A percentile compares a stretch with the other conserved stretches of the same genome.
Evolutionary conservation across 495 filamentous ascomycete genomes (phyloP).

Genomic region (Aspergillus sclerotioniger): DNA sequence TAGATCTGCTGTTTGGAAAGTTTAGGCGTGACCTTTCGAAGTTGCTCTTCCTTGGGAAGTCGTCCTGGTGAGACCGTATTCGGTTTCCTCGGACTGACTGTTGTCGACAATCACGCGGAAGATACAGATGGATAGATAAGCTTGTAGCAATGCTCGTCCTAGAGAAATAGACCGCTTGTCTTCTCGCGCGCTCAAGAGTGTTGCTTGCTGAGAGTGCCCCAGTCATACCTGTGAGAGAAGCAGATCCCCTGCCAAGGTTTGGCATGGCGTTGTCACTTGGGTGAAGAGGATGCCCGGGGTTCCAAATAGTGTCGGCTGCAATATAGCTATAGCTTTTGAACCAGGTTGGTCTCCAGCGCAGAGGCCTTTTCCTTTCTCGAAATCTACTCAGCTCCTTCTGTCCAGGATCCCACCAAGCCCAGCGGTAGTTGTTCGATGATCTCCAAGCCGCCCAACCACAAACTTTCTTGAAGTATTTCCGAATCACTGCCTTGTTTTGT

Average conservation of each 20-base stretch:
- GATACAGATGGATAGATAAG: background rate
- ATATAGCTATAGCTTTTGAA: constrained; percentile 27
- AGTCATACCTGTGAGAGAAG: constrained; percentile 1
- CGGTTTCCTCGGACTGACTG: background rate
- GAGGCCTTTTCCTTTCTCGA: constrained; percentile 9
- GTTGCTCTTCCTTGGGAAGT: background rate
- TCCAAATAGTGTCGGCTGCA: constrained; percentile 29
- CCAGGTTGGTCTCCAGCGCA: constrained; percentile 26
- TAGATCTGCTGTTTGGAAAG: background rate
- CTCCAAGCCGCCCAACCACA: constrained; percentile 35
- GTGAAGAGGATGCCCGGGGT: constrained; percentile 11
- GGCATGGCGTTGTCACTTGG: background rate
- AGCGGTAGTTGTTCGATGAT: constrained; percentile 34
- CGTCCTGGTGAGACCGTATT: background rate
- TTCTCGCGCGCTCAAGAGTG: background rate
- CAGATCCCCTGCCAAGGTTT: background rate
- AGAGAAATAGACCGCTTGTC: background rate
- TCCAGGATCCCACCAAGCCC: constrained; percentile 46
- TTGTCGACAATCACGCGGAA: background rate
- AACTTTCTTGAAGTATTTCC: constrained; percentile 19
- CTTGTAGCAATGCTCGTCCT: background rate
- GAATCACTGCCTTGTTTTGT: constrained; percentile 26
- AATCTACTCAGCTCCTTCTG: constrained; percentile 23
- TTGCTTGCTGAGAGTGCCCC: constrained; percentile 8
- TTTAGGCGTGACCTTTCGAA: background rate